These are phyloP conservation scores for Punica granatum DNA, from an alignment of 345 rosid genomes.

Conservation along the genomic window DNA sequence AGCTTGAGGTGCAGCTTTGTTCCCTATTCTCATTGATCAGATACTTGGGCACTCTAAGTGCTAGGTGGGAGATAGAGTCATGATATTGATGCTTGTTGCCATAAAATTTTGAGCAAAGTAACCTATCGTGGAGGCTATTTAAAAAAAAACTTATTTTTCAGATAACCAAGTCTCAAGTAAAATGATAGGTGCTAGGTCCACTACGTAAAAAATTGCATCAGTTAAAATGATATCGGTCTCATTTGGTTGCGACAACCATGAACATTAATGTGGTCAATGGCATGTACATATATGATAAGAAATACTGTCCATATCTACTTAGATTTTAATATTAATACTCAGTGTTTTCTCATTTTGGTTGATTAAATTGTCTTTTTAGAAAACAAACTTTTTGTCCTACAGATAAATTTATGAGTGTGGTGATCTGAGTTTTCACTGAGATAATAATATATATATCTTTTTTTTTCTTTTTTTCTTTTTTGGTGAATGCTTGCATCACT, in stretches of 20 bases:
- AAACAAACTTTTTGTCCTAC: too few species aligned
- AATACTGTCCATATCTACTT: neutral
- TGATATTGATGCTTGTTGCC: neutral
- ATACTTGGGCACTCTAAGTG: neutral
- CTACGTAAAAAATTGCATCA: neutral
- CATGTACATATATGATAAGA: neutral
- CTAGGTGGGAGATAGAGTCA: neutral
- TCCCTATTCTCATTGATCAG: neutral
- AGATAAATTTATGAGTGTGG: too few species aligned
- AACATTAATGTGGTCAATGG: neutral
- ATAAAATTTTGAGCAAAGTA: neutral
- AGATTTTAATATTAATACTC: too few species aligned
- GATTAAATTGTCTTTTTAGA: too few species aligned
- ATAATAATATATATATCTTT: too few species aligned
- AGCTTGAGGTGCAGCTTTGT: too few species aligned
- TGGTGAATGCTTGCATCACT: too few species aligned
- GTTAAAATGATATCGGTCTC: neutral
- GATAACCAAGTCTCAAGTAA: too few species aligned
- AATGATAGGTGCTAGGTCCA: neutral
- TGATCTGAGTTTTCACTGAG: too few species aligned
- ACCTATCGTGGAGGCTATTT: too few species aligned
- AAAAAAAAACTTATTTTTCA: too few species aligned
- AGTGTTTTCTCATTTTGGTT: neutral
- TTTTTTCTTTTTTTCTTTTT: too few species aligned
- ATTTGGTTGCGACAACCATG: neutral